Evolutionary conservation across 2,329 filamentous ascomycete genomes (phyloP).

Genomic region (Alternaria postmessia): DNA sequence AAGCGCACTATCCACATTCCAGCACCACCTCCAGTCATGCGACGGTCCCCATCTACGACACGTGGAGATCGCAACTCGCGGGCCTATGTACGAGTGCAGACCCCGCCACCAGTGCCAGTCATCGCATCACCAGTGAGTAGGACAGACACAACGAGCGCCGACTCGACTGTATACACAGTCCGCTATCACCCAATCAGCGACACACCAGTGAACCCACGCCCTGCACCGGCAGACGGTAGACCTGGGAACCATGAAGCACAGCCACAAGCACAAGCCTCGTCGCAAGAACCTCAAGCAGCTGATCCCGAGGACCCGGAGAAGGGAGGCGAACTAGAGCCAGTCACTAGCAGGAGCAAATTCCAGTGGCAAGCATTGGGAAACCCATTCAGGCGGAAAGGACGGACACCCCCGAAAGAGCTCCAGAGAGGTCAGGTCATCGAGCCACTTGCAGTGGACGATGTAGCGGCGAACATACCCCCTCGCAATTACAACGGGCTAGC

Average conservation of each 20-base stretch:
- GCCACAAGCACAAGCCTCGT: conserved; percentile 4
- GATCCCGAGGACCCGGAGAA: conserved; percentile 43
- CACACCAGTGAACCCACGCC: conserved; percentile 36
- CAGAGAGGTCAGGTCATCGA: conserved; percentile 63
- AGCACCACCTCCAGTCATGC: conserved; percentile 40
- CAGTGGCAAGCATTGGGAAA: conserved; percentile 63
- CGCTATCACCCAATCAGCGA: conserved; percentile 66
- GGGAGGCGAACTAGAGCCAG: conserved; percentile 26
- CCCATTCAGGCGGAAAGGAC: conserved; percentile 66
- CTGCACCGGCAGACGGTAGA: conserved; percentile 27
- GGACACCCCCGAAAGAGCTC: conserved; percentile 67
- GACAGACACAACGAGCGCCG: conserved; percentile 68
- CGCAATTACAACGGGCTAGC: conserved; percentile 56
- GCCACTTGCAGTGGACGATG: conserved; percentile 48
- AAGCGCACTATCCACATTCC: conserved; percentile 46
- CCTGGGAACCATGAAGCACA: conserved; percentile 15
- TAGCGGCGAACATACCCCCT: conserved; percentile 46
- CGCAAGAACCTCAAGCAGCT: conserved; percentile 21
- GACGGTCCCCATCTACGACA: conserved; percentile 37
- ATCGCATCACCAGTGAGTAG: conserved; percentile 66
- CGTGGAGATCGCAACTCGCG: conserved; percentile 35
- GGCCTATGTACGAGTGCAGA: conserved; percentile 43
- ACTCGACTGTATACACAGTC: conserved; percentile 70
- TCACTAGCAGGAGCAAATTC: conserved; percentile 37
- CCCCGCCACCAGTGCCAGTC: conserved; percentile 53